phyloP scores from a whole-genome alignment of 208 protist genomes.

The Leishmania braziliensis region DNA sequence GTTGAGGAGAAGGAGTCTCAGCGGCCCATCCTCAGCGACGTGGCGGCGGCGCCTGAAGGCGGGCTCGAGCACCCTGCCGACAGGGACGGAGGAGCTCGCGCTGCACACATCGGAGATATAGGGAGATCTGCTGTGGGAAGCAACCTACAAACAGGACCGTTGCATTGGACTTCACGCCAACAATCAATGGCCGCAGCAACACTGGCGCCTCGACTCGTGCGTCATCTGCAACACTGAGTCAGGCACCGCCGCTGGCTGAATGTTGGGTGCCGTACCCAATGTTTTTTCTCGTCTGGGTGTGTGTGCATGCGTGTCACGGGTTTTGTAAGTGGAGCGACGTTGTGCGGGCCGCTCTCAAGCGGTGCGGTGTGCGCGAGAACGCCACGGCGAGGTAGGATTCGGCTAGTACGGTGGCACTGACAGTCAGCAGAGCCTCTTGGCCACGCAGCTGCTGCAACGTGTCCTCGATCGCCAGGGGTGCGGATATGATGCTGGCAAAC shows the following conservation, averaged over 20 bases:
- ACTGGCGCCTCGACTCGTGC: neutral
- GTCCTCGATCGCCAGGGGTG: neutral
- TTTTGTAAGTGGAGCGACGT: neutral
- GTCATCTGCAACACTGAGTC: neutral
- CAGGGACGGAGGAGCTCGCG: too few species aligned
- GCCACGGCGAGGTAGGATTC: neutral
- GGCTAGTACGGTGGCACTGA: neutral
- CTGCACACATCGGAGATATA: too few species aligned
- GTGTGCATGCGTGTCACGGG: neutral
- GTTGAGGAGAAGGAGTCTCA: neutral
- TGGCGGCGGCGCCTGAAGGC: too few species aligned
- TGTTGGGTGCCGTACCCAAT: conserved; percentile 9
- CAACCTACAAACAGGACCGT: neutral
- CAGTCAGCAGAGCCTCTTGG: neutral
- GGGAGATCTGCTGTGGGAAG: too few species aligned
- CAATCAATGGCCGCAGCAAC: neutral
- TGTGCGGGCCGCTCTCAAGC: neutral
- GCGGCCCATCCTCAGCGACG: too few species aligned
- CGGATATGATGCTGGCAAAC: neutral
- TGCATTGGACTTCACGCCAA: neutral
- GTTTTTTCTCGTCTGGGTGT: conserved; percentile 11
- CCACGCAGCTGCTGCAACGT: too few species aligned
- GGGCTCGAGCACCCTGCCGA: too few species aligned
- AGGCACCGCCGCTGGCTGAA: neutral
- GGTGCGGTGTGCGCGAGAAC: conserved; percentile 4